phyloP scores from a whole-genome alignment of 495 filamentous ascomycete species.

The Penicillium steckii region DNA sequence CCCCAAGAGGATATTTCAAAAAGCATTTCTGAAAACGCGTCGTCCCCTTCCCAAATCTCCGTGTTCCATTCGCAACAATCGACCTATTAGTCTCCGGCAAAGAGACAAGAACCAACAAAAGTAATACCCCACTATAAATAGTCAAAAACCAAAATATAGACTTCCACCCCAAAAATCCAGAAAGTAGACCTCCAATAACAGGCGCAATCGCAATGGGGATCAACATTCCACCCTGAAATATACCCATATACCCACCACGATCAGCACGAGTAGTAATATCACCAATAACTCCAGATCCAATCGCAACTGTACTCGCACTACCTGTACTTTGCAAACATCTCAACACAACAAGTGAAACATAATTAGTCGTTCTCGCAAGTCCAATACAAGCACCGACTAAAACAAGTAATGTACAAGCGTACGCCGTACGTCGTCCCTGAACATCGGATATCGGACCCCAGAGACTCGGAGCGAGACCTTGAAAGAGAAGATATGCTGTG shows the following conservation, averaged over 20 bases:
- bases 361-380: constrained; percentile 42
- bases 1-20: no score
- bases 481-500: constrained; percentile 47
- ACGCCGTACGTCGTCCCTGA: constrained; percentile 45
- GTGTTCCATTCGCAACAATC: constrained; percentile 49
- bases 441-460: constrained; percentile 47
- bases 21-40: no score
- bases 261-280: constrained; percentile 44
- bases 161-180: constrained; percentile 65
- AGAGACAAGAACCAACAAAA: constrained; percentile 24
- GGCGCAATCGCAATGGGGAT: constrained; percentile 57
- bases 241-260: constrained; percentile 46
- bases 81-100: constrained; percentile 46
- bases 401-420: constrained; percentile 40
- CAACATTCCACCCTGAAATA: constrained; percentile 24
- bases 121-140: constrained; percentile 50
- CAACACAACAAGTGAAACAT: constrained; percentile 46
- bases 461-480: constrained; percentile 49
- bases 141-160: constrained; percentile 74
- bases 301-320: constrained; percentile 41
- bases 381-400: constrained; percentile 50
- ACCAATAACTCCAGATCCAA: constrained; percentile 39
- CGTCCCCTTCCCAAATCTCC: no score
- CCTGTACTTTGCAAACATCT: constrained; percentile 50
- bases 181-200: constrained; percentile 63